phyloP scores from a whole-genome alignment of 2,329 filamentous ascomycete genomes.

The Eutypa lata region DNA sequence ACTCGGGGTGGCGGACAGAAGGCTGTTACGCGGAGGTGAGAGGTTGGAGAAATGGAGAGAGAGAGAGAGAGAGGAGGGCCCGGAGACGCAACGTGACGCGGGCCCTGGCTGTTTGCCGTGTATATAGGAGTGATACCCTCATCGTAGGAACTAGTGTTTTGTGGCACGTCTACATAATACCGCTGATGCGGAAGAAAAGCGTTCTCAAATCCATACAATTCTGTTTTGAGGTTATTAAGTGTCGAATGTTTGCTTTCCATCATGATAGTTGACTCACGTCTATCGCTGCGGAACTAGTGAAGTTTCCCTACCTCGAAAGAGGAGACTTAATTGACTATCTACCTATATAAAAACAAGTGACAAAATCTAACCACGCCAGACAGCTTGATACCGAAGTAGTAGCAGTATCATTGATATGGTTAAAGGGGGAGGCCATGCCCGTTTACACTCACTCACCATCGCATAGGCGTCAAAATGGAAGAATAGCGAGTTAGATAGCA shows the following conservation, averaged over 20 bases:
- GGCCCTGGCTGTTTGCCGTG: not conserved
- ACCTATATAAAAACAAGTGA: too few species aligned
- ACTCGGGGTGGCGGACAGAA: not conserved
- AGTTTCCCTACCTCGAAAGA: not conserved
- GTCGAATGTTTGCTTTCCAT: too few species aligned
- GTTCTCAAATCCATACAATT: not conserved
- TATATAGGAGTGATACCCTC: not conserved
- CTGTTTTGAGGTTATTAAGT: too few species aligned
- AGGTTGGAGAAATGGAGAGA: not conserved
- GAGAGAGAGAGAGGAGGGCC: not conserved
- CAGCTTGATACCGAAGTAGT: too few species aligned
- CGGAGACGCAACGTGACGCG: not conserved
- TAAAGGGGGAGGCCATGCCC: too few species aligned
- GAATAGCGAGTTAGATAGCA: too few species aligned
- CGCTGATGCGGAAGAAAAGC: not conserved
- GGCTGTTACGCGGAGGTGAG: not conserved
- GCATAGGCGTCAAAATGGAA: too few species aligned
- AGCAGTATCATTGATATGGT: too few species aligned
- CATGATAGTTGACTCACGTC: not conserved
- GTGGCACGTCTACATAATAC: not conserved
- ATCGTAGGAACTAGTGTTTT: not conserved
- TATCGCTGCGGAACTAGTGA: not conserved
- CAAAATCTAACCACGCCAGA: too few species aligned
- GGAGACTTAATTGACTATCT: too few species aligned
- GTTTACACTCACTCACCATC: too few species aligned